phyloP scores from a whole-genome alignment of 192 early-diverging fungal species.

The Coemansia aciculifera region DNA sequence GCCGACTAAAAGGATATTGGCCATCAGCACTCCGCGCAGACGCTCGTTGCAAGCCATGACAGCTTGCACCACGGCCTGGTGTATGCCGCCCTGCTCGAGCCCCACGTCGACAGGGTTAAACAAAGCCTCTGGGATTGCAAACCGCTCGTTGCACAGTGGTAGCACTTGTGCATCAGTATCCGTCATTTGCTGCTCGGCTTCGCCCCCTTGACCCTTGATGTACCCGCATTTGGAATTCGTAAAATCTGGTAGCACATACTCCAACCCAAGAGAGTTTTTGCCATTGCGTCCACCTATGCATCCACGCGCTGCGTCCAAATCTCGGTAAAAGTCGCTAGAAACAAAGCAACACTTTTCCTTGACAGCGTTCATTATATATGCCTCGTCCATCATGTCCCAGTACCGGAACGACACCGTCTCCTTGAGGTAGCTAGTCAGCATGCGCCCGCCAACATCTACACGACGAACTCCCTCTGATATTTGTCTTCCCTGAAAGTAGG shows the following conservation, averaged over 20 bases:
- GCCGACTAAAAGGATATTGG: conserved; percentile 90
- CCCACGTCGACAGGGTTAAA: conserved; percentile 94
- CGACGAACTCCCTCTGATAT: conserved; percentile 61
- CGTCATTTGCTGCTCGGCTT: conserved; percentile 17
- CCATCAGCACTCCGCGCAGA: conserved; percentile 86
- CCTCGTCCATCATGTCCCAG: conserved; percentile 95
- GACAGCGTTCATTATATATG: conserved; percentile 77
- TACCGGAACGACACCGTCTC: conserved; percentile 91
- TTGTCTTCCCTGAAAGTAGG: conserved; percentile 60
- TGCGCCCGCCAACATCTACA: conserved; percentile 82
- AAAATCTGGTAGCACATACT: conserved; percentile 55
- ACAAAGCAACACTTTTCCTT: conserved; percentile 86
- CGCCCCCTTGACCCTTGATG: conserved; percentile 19
- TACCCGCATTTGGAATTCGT: conserved; percentile 32
- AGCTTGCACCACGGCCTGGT: conserved; percentile 89
- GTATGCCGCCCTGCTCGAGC: conserved; percentile 87
- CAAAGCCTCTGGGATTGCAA: conserved; percentile 93
- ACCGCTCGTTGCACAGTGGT: conserved; percentile 96
- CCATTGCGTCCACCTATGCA: conserved; percentile 48
- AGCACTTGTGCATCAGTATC: conserved; percentile 76
- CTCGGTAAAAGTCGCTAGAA: conserved; percentile 64
- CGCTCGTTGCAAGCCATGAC: conserved; percentile 89
- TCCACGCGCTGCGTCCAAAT: conserved; percentile 56
- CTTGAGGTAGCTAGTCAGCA: conserved; percentile 86
- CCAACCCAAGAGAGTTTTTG: conserved; percentile 12